Conservation (phyloP, 768 basidiomycete species). For the Leccinellum albellum region DNA sequence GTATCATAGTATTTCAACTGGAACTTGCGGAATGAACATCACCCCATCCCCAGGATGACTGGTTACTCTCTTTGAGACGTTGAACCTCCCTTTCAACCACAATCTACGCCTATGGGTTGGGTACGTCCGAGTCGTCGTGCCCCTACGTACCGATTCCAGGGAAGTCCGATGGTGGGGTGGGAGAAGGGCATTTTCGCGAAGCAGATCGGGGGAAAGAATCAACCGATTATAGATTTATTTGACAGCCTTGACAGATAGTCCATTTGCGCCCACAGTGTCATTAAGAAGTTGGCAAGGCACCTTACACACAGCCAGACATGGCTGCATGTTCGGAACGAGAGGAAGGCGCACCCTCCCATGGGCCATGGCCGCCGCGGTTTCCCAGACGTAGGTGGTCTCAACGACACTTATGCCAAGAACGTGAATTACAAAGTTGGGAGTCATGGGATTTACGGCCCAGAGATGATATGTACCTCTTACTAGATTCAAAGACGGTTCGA, state of each 20-base stretch:
- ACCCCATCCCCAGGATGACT: not conserved
- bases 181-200: not conserved
- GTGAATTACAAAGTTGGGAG: too few relatives aligned
- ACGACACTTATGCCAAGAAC: too few relatives aligned
- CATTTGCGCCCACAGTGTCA: not conserved
- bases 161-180: not conserved
- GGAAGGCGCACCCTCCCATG: too few relatives aligned
- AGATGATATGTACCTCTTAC: too few relatives aligned
- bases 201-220: not conserved
- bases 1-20: too few relatives aligned
- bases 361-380: too few relatives aligned
- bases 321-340: too few relatives aligned
- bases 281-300: not conserved
- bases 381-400: too few relatives aligned
- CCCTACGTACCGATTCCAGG: too few relatives aligned
- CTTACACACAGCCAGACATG: not conserved
- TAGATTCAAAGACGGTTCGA: too few relatives aligned
- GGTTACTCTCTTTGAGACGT: not conserved
- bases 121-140: not conserved
- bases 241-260: not conserved
- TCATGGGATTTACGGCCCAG: too few relatives aligned
- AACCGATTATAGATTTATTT: not conserved
- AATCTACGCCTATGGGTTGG: not conserved
- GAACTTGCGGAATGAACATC: not conserved
- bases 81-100: not conserved